phyloP scores from a whole-genome alignment of 305 asterid genomes.

The Monarda citriodora region DNA sequence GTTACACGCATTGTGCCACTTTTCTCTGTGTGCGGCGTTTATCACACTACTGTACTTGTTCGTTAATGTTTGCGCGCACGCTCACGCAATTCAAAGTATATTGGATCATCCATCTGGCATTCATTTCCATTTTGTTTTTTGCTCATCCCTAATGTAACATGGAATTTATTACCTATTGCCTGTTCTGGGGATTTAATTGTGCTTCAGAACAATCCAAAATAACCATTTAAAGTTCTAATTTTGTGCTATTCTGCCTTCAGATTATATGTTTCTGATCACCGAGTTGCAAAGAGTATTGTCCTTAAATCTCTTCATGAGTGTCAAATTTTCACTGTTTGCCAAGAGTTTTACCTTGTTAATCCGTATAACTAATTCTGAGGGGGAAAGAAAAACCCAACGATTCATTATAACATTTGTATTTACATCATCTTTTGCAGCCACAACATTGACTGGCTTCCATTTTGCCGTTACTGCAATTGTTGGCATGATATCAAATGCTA shows the following conservation, averaged over 20 bases:
- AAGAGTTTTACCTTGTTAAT: slow-evolving; percentile 2
- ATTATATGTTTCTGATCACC: not conserved
- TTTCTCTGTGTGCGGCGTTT: slow-evolving; percentile 2
- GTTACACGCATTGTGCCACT: not conserved
- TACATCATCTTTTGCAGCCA: slow-evolving; percentile 56
- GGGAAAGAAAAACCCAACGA: not conserved
- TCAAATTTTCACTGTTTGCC: not conserved
- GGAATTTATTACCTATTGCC: slow-evolving; percentile 9
- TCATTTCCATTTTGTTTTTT: slow-evolving; percentile 1
- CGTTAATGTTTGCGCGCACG: not conserved
- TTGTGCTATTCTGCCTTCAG: slow-evolving; percentile 7
- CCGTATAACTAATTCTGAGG: slow-evolving; percentile 1
- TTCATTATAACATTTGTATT: slow-evolving; percentile 13
- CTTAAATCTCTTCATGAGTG: slow-evolving; percentile 6
- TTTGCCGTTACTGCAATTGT: slow-evolving; percentile 94
- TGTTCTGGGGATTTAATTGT: slow-evolving; percentile 1
- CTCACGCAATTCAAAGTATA: not conserved
- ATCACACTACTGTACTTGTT: slow-evolving; percentile 2
- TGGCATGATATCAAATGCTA: slow-evolving; percentile 87
- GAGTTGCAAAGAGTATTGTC: not conserved
- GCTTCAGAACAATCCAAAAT: not conserved
- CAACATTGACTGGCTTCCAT: slow-evolving; percentile 93
- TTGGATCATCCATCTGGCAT: not conserved
- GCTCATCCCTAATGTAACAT: slow-evolving; percentile 8
- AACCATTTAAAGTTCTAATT: not conserved